phyloP scores from a whole-genome alignment of 345 rosid genomes.

The Abelmoschus esculentus region DNA sequence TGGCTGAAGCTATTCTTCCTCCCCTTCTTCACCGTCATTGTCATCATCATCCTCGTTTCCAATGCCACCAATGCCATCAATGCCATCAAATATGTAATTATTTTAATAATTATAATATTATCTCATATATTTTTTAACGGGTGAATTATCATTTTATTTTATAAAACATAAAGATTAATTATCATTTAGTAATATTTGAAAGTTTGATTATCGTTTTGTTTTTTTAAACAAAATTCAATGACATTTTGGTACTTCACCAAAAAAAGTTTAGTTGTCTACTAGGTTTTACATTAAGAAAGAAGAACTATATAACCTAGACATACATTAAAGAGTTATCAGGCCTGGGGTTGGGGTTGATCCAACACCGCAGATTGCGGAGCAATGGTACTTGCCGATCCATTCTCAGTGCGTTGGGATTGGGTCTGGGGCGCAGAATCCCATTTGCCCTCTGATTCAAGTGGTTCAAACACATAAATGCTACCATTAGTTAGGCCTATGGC shows the following conservation, averaged over 20 bases:
- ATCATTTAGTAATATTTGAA: too few relatives aligned
- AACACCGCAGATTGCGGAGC: slow-evolving; percentile 27
- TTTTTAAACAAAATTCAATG: too few relatives aligned
- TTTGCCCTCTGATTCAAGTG: slow-evolving; percentile 46
- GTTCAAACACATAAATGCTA: slow-evolving; percentile 47
- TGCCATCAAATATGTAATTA: too few relatives aligned
- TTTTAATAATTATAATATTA: too few relatives aligned
- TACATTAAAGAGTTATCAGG: slow-evolving; percentile 16
- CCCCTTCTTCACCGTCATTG: slow-evolving; percentile 24
- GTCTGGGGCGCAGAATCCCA: slow-evolving; percentile 33
- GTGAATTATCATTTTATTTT: too few relatives aligned
- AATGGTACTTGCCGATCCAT: slow-evolving; percentile 35
- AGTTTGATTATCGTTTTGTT: too few relatives aligned
- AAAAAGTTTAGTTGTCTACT: background rate
- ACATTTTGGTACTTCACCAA: too few relatives aligned
- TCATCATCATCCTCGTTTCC: slow-evolving; percentile 37
- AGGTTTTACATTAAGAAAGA: background rate
- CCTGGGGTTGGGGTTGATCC: slow-evolving; percentile 36
- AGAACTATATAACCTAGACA: background rate
- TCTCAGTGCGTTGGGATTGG: slow-evolving; percentile 36
- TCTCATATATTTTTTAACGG: too few relatives aligned
- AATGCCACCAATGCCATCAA: too few relatives aligned
- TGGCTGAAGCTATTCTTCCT: slow-evolving; percentile 43
- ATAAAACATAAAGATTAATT: too few relatives aligned
- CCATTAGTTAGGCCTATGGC: slow-evolving; percentile 54